Evolutionary conservation across 164 flowering plant genomes (phyloP).

Genomic region (Amborella trichopoda): DNA sequence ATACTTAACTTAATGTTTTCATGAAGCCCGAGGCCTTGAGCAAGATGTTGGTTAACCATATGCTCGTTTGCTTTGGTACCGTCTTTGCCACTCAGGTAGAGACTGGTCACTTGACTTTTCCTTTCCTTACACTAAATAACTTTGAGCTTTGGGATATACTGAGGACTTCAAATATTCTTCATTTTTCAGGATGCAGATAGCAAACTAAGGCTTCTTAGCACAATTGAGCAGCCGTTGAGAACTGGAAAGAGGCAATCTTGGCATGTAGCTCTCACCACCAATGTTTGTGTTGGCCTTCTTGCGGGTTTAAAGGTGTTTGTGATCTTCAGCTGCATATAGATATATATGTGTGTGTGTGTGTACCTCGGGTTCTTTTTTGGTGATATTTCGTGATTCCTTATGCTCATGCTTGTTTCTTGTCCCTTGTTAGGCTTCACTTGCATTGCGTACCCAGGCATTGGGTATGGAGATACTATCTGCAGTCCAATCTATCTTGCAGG

Average conservation of each 20-base stretch:
- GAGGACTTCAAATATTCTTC: not conserved
- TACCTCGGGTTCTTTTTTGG: not conserved
- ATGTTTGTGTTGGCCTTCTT: constrained; percentile 82
- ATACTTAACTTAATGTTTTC: too few species aligned
- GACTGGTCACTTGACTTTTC: constrained; percentile 1
- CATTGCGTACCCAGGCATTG: constrained; percentile 57
- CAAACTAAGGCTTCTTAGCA: constrained; percentile 67
- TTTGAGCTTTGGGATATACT: not conserved
- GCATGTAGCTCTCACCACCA: constrained; percentile 64
- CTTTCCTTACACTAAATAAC: not conserved
- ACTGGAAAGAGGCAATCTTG: constrained; percentile 74
- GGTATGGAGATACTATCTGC: constrained; percentile 44
- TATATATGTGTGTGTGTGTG: not conserved
- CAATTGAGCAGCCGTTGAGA: constrained; percentile 75
- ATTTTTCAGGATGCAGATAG: constrained; percentile 57
- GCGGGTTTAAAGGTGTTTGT: constrained; percentile 72
- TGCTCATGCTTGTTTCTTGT: not conserved
- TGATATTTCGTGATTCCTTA: not conserved
- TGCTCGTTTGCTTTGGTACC: constrained; percentile 78
- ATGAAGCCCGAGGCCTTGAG: constrained; percentile 82
- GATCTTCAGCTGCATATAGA: not conserved
- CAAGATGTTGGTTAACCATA: constrained; percentile 86
- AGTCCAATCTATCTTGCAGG: constrained; percentile 78
- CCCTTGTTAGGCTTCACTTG: constrained; percentile 49
- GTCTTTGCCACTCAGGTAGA: constrained; percentile 82